phyloP scores from a whole-genome alignment of 768 basidiomycete species.

The Coprinopsis cinerea region DNA sequence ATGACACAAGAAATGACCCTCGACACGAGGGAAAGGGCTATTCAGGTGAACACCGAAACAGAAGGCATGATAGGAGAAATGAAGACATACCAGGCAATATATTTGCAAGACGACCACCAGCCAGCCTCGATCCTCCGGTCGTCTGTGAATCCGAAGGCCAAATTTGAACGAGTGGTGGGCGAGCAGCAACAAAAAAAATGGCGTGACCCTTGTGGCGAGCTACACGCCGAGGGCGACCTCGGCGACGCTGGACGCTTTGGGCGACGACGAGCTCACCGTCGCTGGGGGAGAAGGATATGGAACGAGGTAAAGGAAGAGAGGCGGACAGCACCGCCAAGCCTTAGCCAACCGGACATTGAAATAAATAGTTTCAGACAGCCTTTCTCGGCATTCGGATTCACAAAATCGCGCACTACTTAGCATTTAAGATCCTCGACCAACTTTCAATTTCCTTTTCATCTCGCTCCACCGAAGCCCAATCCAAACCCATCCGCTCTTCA shows the following conservation, averaged over 20 bases:
- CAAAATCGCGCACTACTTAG: background rate
- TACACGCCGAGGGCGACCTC: too few relatives aligned
- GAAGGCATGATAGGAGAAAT: conserved; percentile 3
- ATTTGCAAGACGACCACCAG: background rate
- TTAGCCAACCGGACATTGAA: too few relatives aligned
- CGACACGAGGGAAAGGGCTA: background rate
- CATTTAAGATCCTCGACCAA: too few relatives aligned
- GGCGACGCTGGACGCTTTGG: too few relatives aligned
- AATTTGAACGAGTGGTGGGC: background rate
- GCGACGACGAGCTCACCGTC: too few relatives aligned
- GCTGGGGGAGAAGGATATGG: too few relatives aligned
- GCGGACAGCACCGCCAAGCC: too few relatives aligned
- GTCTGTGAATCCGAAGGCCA: background rate
- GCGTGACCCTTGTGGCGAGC: too few relatives aligned
- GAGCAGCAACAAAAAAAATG: background rate
- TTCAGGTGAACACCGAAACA: background rate
- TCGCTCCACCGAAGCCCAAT: too few relatives aligned
- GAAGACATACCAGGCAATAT: conserved; percentile 2
- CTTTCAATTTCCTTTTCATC: too few relatives aligned
- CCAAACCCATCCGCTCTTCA: too few relatives aligned
- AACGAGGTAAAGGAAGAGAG: too few relatives aligned
- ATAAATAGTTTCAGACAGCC: background rate
- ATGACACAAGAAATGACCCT: background rate
- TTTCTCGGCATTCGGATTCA: background rate
- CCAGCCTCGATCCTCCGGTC: background rate